Conservation (phyloP, 2,329 filamentous ascomycete genomes). For the Sporothrix luriei region DNA sequence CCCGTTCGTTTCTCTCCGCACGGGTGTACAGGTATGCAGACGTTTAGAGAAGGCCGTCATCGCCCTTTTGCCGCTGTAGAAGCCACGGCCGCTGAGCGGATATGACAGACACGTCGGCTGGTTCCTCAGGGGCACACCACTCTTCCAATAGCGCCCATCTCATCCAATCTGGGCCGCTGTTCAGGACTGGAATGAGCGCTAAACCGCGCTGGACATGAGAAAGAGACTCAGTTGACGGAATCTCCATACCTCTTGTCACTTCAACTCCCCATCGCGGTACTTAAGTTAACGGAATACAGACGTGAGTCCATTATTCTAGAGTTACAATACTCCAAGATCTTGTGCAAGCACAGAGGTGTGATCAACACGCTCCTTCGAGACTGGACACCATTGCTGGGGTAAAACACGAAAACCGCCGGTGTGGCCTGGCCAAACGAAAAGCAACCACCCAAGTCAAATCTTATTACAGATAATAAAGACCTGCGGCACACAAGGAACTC, state of each 20-base stretch:
- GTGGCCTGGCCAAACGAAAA: background rate
- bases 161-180: slow-evolving; percentile 1
- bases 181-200: slow-evolving; percentile 17
- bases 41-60: background rate
- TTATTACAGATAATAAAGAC: slow-evolving; percentile 12
- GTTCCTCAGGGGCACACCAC: slow-evolving; percentile 10
- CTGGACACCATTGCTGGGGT: slow-evolving; percentile 8
- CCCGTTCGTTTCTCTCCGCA: slow-evolving; percentile 22
- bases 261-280: background rate
- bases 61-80: slow-evolving; percentile 12
- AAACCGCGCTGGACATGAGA: slow-evolving; percentile 10
- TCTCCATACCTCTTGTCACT: background rate
- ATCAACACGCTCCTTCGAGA: background rate
- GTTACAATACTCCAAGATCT: slow-evolving; percentile 16
- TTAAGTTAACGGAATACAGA: background rate
- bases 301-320: background rate
- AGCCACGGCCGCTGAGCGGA: slow-evolving; percentile 1
- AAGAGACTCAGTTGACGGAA: background rate
- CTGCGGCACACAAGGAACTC: slow-evolving; percentile 18
- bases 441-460: slow-evolving; percentile 10
- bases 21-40: background rate
- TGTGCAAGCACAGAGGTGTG: slow-evolving; percentile 12
- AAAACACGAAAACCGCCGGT: background rate
- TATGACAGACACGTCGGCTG: slow-evolving; percentile 12
- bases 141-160: slow-evolving; percentile 1